phyloP scores from a whole-genome alignment of 129 eudicot species.

The Pulicaria dysenterica region DNA sequence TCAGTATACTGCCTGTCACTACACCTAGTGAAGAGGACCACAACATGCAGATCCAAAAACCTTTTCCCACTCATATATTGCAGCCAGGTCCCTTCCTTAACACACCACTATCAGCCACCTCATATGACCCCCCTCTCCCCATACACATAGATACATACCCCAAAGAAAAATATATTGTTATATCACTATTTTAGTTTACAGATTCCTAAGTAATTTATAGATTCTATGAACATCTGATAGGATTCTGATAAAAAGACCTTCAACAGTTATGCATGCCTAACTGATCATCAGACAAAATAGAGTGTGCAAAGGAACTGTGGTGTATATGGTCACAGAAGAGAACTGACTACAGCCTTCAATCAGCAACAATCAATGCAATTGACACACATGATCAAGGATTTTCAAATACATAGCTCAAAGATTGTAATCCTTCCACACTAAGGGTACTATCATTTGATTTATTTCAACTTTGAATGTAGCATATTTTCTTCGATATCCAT shows the following conservation, averaged over 20 bases:
- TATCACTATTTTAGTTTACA: neutral
- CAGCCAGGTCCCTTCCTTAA: no score
- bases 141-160: no score
- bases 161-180: no score
- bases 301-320: neutral
- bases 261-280: neutral
- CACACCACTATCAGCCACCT: no score
- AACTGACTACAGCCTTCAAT: neutral
- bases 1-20: no score
- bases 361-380: neutral
- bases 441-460: neutral
- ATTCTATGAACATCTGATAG: neutral
- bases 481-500: neutral
- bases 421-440: slow-evolving; percentile 3
- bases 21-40: no score
- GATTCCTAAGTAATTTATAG: neutral
- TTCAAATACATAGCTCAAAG: slow-evolving; percentile 4
- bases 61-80: no score
- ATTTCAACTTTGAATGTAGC: neutral
- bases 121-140: no score
- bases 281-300: neutral
- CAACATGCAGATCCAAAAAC: no score
- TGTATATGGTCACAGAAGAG: neutral
- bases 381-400: neutral
- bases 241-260: neutral